Conservation (phyloP, 2,329 filamentous ascomycete genomes). For the Tolypocladium endophyticum region DNA sequence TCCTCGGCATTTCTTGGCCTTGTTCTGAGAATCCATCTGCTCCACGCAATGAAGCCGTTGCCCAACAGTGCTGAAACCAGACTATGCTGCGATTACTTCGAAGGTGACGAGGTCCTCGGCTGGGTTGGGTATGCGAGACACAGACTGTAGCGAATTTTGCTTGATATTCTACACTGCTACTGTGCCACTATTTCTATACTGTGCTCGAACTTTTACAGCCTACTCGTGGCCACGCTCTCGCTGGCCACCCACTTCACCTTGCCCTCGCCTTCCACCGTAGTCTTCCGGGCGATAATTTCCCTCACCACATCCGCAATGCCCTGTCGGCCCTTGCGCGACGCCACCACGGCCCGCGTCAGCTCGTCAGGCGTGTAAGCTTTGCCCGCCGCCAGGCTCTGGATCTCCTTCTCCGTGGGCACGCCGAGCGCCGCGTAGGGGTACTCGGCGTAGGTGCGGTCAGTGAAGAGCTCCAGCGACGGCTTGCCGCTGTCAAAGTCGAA, state of each 20-base stretch:
- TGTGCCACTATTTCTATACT: not conserved
- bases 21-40: too few relatives aligned
- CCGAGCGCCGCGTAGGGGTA: conserved; percentile 67
- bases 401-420: conserved; percentile 60
- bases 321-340: conserved; percentile 50
- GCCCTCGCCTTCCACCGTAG: conserved; percentile 32
- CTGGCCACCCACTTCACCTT: conserved; percentile 27
- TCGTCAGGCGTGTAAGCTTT: conserved; percentile 36
- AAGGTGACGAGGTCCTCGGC: not conserved
- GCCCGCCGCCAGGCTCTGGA: conserved; percentile 32
- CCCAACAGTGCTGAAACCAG: not conserved
- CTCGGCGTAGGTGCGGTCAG: conserved; percentile 49
- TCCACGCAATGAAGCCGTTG: too few relatives aligned
- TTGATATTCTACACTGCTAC: not conserved
- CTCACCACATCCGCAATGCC: conserved; percentile 58
- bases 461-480: conserved; percentile 48
- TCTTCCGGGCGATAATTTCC: conserved; percentile 59
- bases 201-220: conserved; percentile 13
- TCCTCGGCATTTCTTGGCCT: too few relatives aligned
- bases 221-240: conserved; percentile 18
- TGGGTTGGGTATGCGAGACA: too few relatives aligned
- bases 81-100: not conserved
- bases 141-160: not conserved
- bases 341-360: conserved; percentile 53
- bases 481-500: conserved; percentile 42